Base-by-base conservation (phyloP, 805 yeast genomes). In the Pichia nanzhaoensis region DNA sequence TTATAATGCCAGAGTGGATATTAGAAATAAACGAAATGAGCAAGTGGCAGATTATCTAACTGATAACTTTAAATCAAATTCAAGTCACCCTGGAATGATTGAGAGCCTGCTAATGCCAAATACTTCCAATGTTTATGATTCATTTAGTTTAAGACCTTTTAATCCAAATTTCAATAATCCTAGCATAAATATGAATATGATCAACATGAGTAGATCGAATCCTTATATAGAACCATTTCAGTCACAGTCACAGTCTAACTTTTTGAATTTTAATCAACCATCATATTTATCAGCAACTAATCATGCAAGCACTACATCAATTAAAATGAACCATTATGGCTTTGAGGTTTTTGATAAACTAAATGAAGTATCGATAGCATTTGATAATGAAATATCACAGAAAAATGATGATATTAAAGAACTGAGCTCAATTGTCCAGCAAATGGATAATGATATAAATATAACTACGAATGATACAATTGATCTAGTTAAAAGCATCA, bases 1-100 rank as follows among this genome's bases (percentile, higher is more conserved):
- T 30, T 74, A 68, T 59, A 80, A 70, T 53, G 83, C 76, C 8
- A 65, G 73, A 56, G 77, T 70, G 54, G 82, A 72, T 63, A 74
- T 61, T 53, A 70, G 52, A 58, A 77, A 65, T 66, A 75, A 48
- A 61, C 71, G 47, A 61, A 73, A 59, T 58, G 70, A 55, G 55
- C 68, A 52, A 65, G 70, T 60, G 31, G 71, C 64, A 49, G 70
- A 60, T 62, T 69, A 47, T 62, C 67, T 52, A 61, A 59, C 56
- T 48, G 57, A 53, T 36, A 56, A 55, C 30, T 48, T 47, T 19
- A 48, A 48, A 31, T 51, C 35, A 18, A 33, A 38, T 8, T 41
- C 46, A 21, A 39, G 45, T 8, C 34, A 45, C 10, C 42, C 48
- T 19, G 46, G 39, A 20, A 32, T 46, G 19, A 27, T 37, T 13